These are phyloP conservation scores for Lepidium campestre DNA, from an alignment of 441 rosid genomes.

Conservation along the genomic window DNA sequence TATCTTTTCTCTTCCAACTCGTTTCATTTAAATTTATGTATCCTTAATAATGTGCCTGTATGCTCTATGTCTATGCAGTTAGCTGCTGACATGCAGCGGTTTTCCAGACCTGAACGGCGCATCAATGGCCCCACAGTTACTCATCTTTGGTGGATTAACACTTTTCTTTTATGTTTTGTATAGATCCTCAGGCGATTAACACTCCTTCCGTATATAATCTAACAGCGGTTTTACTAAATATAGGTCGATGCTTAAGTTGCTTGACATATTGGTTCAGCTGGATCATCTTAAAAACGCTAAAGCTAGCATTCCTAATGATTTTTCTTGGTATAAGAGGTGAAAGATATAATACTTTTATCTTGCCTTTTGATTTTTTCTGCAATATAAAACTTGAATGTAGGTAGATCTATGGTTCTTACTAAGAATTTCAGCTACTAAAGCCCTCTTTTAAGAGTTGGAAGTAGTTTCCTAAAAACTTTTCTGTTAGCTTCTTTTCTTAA, in stretches of 20 bases:
- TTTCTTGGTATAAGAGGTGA: constrained; percentile 99
- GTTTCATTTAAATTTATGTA: neutral
- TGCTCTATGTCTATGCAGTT: constrained; percentile 55
- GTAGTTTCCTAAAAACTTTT: neutral
- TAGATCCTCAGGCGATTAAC: neutral
- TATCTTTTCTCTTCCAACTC: neutral
- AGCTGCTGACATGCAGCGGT: constrained; percentile 99
- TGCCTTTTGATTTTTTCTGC: neutral
- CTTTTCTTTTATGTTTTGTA: neutral
- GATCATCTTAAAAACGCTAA: constrained; percentile 99
- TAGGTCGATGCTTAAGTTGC: constrained; percentile 97
- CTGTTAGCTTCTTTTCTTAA: constrained; percentile 10
- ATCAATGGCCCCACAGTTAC: constrained; percentile 97
- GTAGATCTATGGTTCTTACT: neutral
- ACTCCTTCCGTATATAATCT: neutral
- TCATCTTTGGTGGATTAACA: constrained; percentile 69
- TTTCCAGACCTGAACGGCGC: constrained; percentile 96
- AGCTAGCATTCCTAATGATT: constrained; percentile 99
- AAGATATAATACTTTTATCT: neutral
- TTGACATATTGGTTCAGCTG: constrained; percentile 96
- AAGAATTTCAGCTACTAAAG: neutral
- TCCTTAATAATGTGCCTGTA: constrained; percentile 4
- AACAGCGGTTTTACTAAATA: constrained; percentile 20
- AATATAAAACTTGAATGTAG: neutral
- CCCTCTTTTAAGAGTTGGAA: neutral